Percentiles rank a stretch among this genome's conserved stretches.
Conservation (phyloP, 768 basidiomycete genomes). For the Tulasnella sp. region DNA sequence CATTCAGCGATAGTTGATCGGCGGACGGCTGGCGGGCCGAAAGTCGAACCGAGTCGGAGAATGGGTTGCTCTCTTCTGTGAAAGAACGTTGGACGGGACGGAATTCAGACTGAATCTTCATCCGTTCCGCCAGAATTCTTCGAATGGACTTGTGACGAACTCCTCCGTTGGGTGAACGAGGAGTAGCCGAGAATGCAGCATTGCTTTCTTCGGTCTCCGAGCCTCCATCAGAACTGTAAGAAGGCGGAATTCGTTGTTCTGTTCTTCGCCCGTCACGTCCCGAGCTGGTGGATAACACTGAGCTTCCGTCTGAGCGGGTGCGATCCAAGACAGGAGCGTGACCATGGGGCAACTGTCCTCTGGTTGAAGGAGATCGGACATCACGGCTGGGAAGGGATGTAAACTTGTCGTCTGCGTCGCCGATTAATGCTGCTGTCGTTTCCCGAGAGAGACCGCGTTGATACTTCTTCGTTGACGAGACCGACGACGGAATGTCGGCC, state of each 20-base stretch:
- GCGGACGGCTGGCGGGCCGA: background rate
- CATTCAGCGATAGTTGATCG: background rate
- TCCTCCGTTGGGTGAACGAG: background rate
- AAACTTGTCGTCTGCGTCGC: background rate
- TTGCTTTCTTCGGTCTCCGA: background rate
- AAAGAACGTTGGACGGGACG: background rate
- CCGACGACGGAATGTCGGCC: background rate
- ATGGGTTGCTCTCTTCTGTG: background rate
- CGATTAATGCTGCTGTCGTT: background rate
- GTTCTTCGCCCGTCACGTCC: background rate
- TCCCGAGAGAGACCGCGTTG: background rate
- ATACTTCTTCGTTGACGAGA: background rate
- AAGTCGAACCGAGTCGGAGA: background rate
- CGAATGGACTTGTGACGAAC: conserved; percentile 27
- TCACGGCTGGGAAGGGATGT: background rate
- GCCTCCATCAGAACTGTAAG: conserved; percentile 4
- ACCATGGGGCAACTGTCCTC: background rate
- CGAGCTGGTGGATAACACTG: background rate
- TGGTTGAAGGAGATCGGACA: background rate
- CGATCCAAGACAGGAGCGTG: background rate
- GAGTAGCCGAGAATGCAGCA: conserved; percentile 6
- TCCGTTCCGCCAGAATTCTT: conserved; percentile 13
- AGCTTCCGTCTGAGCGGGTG: background rate
- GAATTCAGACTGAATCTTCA: background rate
- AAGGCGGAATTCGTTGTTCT: background rate